Evolutionary conservation across 192 early-diverging fungal species (phyloP), one percentile per base, ranked within the genome.

Genomic region (Coemansia sp.): DNA sequence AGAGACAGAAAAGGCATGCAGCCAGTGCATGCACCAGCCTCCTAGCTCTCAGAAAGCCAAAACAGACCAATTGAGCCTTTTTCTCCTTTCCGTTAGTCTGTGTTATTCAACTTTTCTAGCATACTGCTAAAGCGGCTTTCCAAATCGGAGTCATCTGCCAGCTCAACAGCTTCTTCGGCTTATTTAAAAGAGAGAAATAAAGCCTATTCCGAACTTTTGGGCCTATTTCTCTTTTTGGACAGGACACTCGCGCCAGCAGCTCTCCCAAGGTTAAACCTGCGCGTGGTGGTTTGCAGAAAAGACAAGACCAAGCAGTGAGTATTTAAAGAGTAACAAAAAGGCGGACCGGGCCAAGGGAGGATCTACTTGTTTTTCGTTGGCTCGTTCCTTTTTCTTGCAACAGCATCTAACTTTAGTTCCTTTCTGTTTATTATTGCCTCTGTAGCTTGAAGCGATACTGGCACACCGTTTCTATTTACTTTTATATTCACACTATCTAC

Each of bases 231-330:
- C 16, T 43, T 43, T 43, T n/a, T 13, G 12, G 41, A 43, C 41
- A 43, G 41, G 41, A 16, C 41, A 43, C 11, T 43, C 16, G 41
- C 41, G 16, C 41, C 11, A 43, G 16, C 13, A 12, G 41, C 41
- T 16, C 41, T 18, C 19, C 50, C 53, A 54, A 32, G 26, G 23
- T 29, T 29, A 54, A 54, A 54, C 53, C 4, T 24, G 53, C 27
- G 53, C 53, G 53, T 7, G 53, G 53, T 54, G 12, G 41, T 43
- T 43, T 43, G 41, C 41, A 43, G 41, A 43, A 43, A 43, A 27
- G 13, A 14, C 16, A 24, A 54, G 7, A 54, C 32, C 4, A 29
- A n/a, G 26, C 53, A 54, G 19, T 26, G 53, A 24, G 29, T 54
- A 27, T 27, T 54, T 54, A 3, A 12, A 12, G 23, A 24, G 20